Percentiles rank a stretch among this genome's conserved stretches.
phyloP scores from a whole-genome alignment of 1,284 basidiomycete genomes.

The Omphalotus olearius region DNA sequence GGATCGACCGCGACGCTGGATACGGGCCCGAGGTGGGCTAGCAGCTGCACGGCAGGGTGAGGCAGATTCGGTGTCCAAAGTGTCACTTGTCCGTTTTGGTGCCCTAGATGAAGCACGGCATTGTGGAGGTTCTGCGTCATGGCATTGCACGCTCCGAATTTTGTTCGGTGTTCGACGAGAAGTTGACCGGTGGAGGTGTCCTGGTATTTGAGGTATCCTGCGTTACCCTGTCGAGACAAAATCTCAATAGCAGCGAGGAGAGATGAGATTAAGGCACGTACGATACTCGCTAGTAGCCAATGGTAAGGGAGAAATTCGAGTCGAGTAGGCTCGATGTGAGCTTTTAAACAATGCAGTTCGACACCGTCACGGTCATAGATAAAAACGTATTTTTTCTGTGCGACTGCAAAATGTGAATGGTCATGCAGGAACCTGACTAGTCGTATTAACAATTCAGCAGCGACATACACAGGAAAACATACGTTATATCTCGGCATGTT shows the following conservation, averaged over 20 bases:
- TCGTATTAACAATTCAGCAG: constrained; percentile 9
- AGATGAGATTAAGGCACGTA: constrained; percentile 33
- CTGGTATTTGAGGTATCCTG: constrained; percentile 93
- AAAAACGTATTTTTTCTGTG: constrained; percentile 95
- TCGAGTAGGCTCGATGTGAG: constrained; percentile 87
- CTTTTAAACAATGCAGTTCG: constrained; percentile 83
- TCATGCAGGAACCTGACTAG: constrained; percentile 81
- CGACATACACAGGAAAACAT: constrained; percentile 22
- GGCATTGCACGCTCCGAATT: constrained; percentile 79
- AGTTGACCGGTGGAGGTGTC: constrained; percentile 93
- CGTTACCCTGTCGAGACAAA: constrained; percentile 58
- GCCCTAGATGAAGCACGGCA: constrained; percentile 92
- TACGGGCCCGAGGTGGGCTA: constrained; percentile 90
- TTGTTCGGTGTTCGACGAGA: constrained; percentile 87
- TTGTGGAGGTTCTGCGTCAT: constrained; percentile 93
- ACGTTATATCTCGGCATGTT: constrained; percentile 90
- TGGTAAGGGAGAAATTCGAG: constrained; percentile 96
- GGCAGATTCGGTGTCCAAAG: constrained; percentile 96
- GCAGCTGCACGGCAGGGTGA: constrained; percentile 86
- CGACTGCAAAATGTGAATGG: constrained; percentile 90
- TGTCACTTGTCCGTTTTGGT: constrained; percentile 89
- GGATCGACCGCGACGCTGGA: constrained; percentile 82
- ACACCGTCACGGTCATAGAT: constrained; percentile 95
- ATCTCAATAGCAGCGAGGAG: neutral
- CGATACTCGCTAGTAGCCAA: constrained; percentile 86